Conservation (phyloP, 331 rosid genomes). For the Saraca asoca region DNA sequence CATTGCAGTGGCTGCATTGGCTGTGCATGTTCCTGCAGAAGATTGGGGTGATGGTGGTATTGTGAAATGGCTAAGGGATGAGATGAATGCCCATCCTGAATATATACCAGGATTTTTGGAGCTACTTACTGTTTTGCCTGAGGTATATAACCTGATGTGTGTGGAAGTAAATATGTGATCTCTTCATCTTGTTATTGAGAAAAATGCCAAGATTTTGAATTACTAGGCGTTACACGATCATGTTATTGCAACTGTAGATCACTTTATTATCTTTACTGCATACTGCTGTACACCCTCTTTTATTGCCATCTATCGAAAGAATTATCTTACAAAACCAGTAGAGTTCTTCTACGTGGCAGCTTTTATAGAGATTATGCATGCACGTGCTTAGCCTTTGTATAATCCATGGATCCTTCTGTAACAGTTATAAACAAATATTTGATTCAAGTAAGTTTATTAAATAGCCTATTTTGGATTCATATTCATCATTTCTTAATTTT, state of each 20-base stretch:
- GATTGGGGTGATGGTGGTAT: conserved; percentile 99
- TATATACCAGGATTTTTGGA: conserved; percentile 97
- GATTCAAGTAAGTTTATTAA: conserved; percentile 29
- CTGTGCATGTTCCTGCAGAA: conserved; percentile 94
- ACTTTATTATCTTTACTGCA: not conserved
- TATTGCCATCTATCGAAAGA: not conserved
- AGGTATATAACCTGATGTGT: conserved; percentile 51
- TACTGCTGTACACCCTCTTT: not conserved
- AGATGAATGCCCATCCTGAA: conserved; percentile 97
- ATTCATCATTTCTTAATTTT: conserved; percentile 25
- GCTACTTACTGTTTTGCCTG: conserved; percentile 95
- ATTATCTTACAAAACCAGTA: conserved; percentile 15
- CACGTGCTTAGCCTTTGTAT: not conserved
- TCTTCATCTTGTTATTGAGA: conserved; percentile 25
- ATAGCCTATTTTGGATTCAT: not conserved
- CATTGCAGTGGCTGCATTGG: conserved; percentile 99
- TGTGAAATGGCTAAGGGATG: conserved; percentile 93
- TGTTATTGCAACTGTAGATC: not conserved
- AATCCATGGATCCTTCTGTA: conserved; percentile 26
- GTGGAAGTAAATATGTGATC: conserved; percentile 26
- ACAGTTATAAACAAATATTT: conserved; percentile 20
- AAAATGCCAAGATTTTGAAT: conserved; percentile 20
- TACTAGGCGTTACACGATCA: conserved; percentile 3
- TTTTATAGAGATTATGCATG: not conserved
- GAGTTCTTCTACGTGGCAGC: not conserved